Base-by-base conservation (phyloP, 2,329 filamentous ascomycete genomes). In the Endothia cerciana region DNA sequence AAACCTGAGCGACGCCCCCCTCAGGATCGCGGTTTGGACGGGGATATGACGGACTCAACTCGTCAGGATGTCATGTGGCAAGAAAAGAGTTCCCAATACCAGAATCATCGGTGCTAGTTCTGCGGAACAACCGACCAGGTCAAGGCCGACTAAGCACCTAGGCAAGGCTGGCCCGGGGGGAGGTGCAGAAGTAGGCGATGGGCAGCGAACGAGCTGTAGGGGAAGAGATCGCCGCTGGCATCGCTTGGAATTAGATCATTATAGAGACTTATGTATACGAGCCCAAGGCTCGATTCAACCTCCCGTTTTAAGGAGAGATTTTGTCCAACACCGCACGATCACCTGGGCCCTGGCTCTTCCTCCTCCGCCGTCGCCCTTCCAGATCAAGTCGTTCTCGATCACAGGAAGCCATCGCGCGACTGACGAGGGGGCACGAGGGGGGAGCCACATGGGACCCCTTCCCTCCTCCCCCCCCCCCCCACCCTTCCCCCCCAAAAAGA, bases 251-350 rank as follows among this genome's bases (percentile, higher is more conserved):
- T 65, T 38, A 28, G 38, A 65, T 65, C 63, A 65, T 38, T 59
- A 38, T 45, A 49, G 53, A 41, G 30, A 8, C n/a, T 28, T 8
- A 6, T 51, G 41, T 58, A 19, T 57, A 38, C 62, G 43, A 51
- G 60, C 56, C 57, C n/a, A 59, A 49, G 49, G 36, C 45, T 58
- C 47, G 45, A 36, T 51, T 64, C 38, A 57, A 64, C 45, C 55
- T 55, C 62, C 62, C 65, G 51, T 64, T n/a, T 49, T 41, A 66
- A 66, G 65, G 65, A 66, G 60, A 60, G 65, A 38, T 33, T 40
- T 64, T 64, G 62, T 40, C 25, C 25, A 40, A 40, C 25, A 58
- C 57, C 11, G 38, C 49, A 64, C 25, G 30, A 19, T 58, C 57
- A 45, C 7, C 41, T 57, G 61, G 40, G 47, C 43, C 56, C 49